Evolutionary conservation across 345 rosid genomes (phyloP).

Genomic region (Punica granatum): DNA sequence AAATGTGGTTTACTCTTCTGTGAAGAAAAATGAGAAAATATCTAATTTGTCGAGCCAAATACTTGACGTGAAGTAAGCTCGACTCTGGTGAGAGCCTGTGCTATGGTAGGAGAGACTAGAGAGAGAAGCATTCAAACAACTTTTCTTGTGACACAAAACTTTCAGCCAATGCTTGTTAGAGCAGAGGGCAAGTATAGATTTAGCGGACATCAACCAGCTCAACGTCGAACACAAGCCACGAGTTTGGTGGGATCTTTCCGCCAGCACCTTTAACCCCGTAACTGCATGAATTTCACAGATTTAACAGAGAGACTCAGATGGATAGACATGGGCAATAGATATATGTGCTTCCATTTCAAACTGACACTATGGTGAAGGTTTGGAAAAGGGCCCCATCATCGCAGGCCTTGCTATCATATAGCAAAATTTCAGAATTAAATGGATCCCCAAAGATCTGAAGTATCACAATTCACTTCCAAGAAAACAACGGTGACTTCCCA

Average conservation of each 20-base stretch:
- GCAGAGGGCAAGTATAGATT: not conserved
- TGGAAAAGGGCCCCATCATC: too few species aligned
- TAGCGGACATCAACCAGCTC: conserved; percentile 50
- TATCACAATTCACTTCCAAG: not conserved
- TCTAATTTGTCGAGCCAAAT: too few species aligned
- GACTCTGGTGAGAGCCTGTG: too few species aligned
- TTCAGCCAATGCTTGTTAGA: not conserved
- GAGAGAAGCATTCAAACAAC: not conserved
- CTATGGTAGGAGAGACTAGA: too few species aligned
- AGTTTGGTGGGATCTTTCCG: conserved; percentile 52
- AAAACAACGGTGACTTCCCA: not conserved
- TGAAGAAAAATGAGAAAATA: too few species aligned
- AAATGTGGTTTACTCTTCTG: too few species aligned
- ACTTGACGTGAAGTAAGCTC: too few species aligned
- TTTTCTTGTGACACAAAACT: not conserved
- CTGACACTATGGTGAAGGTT: too few species aligned
- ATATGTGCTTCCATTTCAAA: not conserved
- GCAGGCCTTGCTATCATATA: too few species aligned
- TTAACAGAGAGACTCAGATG: not conserved
- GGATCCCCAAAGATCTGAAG: not conserved
- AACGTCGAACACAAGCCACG: conserved; percentile 68
- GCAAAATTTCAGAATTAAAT: too few species aligned
- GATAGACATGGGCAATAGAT: not conserved
- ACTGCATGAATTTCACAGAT: conserved; percentile 23
- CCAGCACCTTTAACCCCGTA: conserved; percentile 34